Base-by-base conservation (phyloP, 2,329 filamentous ascomycete genomes). In the Elsinoe necatrix region DNA sequence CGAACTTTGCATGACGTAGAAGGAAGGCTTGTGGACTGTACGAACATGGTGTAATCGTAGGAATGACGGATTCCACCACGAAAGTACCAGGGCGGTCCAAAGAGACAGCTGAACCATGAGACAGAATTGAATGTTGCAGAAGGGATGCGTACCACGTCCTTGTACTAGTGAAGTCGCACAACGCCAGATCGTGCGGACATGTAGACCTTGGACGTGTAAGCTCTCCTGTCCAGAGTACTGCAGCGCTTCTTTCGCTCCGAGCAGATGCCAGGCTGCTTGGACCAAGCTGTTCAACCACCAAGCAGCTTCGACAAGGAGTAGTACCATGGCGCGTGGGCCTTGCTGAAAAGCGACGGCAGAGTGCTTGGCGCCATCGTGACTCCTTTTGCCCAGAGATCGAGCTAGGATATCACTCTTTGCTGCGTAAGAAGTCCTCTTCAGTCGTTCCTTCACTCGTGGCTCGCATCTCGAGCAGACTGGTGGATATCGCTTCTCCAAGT, bases 391-490 rank as follows among this genome's bases (percentile, higher is more conserved):
- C 62, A 57, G 55, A 52, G 54, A 61, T 25, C 51, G 57, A 2
- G 45, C 48, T 9, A 59, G 55, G 6, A 58, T 58, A 45, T 95
- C 89, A n/a, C 87, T 86, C 70, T 89, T 88, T 25, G 90, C 90
- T 29, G 84, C 86, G 67, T 95, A 95, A 7, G 82, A 85, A 0
- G 88, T 83, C 62, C 82, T 77, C 20, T 81, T 78, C 54, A 96
- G 83, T 59, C 83, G 80, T 34, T 79, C 74, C 60, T 85, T 81
- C 20, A 92, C 91, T 59, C 77, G 81, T 4, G 84, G 86, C 61
- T 87, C 86, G 70, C 93, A 98, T 45, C 82, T 76, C 60, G 80
- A 80, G 73, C 93, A 98, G 58, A 95, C 85, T 66, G 93, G 89
- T 0, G 93, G 93, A 67, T 96, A 97, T 51, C 86, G 81, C 64